A percentile compares a stretch with the other conserved stretches of the same genome.
phyloP scores from a whole-genome alignment of 1,284 basidiomycete genomes.

The Irpex sp. region DNA sequence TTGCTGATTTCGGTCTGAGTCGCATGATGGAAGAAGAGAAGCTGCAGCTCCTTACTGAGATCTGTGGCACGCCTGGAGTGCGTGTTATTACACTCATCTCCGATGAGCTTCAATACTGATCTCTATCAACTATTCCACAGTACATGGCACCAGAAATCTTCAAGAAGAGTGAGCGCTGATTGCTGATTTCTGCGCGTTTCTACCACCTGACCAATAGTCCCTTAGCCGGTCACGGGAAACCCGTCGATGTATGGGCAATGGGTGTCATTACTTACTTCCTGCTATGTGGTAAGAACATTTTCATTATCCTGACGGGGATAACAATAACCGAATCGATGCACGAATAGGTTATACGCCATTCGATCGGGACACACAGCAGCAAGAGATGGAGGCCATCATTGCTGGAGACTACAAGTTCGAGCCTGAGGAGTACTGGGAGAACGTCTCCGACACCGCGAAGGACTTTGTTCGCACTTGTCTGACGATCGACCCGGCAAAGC shows the following conservation, averaged over 20 bases:
- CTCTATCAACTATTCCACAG: constrained; percentile 26
- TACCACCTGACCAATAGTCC: constrained; percentile 27
- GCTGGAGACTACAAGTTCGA: constrained; percentile 91
- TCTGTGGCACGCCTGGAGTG: constrained; percentile 88
- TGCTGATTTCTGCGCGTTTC: neutral
- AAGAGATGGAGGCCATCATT: constrained; percentile 92
- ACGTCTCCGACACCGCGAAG: constrained; percentile 78
- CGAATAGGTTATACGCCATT: constrained; percentile 83
- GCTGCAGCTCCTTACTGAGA: constrained; percentile 86
- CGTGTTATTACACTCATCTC: constrained; percentile 23
- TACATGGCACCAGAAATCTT: constrained; percentile 99
- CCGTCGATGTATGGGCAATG: constrained; percentile 97
- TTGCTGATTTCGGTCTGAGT: constrained; percentile 95
- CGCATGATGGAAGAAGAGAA: constrained; percentile 90
- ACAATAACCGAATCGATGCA: neutral
- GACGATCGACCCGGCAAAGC: constrained; percentile 74
- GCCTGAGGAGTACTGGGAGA: constrained; percentile 86
- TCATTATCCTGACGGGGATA: neutral
- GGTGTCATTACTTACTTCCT: constrained; percentile 96
- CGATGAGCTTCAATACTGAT: too few relatives aligned
- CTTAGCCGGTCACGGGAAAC: constrained; percentile 84
- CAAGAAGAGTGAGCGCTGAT: constrained; percentile 68
- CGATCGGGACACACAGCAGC: constrained; percentile 84
- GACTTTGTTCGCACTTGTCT: constrained; percentile 82
- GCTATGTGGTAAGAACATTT: constrained; percentile 60